These are phyloP conservation scores for Metschnikowia proteae DNA, from an alignment of 805 yeast species.

Conservation along the genomic window DNA sequence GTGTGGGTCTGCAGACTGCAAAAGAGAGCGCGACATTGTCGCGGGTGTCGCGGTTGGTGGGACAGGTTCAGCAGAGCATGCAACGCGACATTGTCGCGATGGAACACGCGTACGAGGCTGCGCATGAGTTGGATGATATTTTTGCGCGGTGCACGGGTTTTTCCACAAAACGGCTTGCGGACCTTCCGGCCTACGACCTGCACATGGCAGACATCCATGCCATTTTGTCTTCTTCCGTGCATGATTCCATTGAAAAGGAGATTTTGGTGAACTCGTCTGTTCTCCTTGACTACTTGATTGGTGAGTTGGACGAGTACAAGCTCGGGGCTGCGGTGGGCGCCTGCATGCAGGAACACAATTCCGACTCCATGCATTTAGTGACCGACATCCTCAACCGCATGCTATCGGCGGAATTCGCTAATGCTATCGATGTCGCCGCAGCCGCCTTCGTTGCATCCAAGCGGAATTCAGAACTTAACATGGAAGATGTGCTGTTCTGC, in stretches of 20 bases:
- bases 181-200: conserved; percentile 55
- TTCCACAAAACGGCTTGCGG: conserved; percentile 45
- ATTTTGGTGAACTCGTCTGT: conserved; percentile 54
- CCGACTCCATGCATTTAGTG: not conserved
- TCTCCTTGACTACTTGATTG: conserved; percentile 47
- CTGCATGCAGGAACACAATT: not conserved
- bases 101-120: conserved; percentile 46
- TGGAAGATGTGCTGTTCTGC: not conserved
- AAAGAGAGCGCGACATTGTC: not conserved
- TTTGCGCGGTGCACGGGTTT: conserved; percentile 43
- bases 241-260: conserved; percentile 49
- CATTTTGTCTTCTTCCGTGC: conserved; percentile 38
- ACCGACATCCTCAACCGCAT: not conserved
- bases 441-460: conserved; percentile 23
- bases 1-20: not conserved
- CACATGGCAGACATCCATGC: conserved; percentile 42
- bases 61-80: conserved; percentile 23
- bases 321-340: not conserved
- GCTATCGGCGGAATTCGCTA: not conserved
- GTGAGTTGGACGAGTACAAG: conserved; percentile 21
- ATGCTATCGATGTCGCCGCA: conserved; percentile 28
- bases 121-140: conserved; percentile 51
- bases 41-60: conserved; percentile 8
- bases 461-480: conserved; percentile 4
- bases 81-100: conserved; percentile 45